Base-by-base conservation (phyloP, 441 rosid genomes). In the Arabidopsis hybrid region DNA sequence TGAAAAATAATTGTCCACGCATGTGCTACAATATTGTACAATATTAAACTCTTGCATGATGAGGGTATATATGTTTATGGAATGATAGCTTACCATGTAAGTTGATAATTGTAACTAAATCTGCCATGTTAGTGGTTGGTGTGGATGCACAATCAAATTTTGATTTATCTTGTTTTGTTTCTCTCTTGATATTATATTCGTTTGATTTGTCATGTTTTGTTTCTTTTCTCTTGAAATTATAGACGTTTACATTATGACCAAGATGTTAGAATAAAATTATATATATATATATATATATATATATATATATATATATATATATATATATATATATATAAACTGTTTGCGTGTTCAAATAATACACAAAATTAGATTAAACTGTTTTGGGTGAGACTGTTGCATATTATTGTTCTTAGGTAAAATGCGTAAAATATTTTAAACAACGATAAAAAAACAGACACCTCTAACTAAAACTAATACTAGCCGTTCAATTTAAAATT, bases 131-230 rank as follows among this genome's bases (percentile, higher is more conserved):
- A 62, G 53, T 46, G 68, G 81, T 80, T 52, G 85, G 77, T 83
- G 81, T 71, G 83, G 36, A 61, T 80, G 77, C 80, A 53, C 71
- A 77, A 83, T 87, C 86, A 79, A 76, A 14, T 49, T 42, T 74
- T 78, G 73, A 80, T 77, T 31, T 67, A 39, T 59, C 72, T 55
- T 62, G 39, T 67, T 42, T 57, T 75, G 76, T 45, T 67, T 50
- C 35, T 67, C 47, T 60, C 68, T 55, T 67, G 38, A 39, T 39
- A 29, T 38, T 39, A 38, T 67, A 26, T 67, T 38, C n/a, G 29
- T 32, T 26, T 66, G 60, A n/a, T 66, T 49, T 51, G 59, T 50
- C 59, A 4, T 66, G 35, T 51, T 26, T 53, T 67, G 14, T 42
- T 26, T 52, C 29, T 46, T 38, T 12, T 50, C 3, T 21, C 50